These are phyloP conservation scores for Alloteropsis semialata DNA, from an alignment of 176 grass and related monocot species.

Conservation along the genomic window DNA sequence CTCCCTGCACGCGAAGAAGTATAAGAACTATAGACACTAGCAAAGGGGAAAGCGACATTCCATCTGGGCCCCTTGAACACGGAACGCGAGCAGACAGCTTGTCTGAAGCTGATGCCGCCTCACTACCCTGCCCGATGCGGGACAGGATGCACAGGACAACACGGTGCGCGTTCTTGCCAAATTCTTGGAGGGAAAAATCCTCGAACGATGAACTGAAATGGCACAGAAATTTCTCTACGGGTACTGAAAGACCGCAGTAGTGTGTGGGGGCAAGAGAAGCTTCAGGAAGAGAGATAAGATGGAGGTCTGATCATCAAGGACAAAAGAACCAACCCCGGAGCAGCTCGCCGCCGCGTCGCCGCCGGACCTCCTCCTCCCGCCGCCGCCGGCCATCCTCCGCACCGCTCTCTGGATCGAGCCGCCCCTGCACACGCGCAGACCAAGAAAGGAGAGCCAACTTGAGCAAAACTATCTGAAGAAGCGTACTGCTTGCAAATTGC, in stretches of 20 bases:
- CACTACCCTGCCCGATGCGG: background rate
- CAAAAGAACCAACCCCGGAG: slow-evolving; percentile 41
- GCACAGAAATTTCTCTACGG: background rate
- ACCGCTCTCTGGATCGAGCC: slow-evolving; percentile 71
- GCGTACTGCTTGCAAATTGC: background rate
- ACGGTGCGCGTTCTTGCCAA: background rate
- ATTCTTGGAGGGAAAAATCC: background rate
- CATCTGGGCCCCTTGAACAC: slow-evolving; percentile 35
- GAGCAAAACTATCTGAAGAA: background rate
- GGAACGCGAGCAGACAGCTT: slow-evolving; percentile 23
- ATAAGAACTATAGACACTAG: background rate
- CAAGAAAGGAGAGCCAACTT: background rate
- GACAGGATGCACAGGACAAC: background rate
- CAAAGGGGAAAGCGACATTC: slow-evolving; percentile 32
- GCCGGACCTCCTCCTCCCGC: slow-evolving; percentile 22
- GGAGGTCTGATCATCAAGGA: background rate
- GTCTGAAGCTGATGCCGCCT: slow-evolving; percentile 6
- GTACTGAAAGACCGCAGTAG: background rate
- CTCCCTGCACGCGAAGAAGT: no score
- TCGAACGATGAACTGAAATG: background rate
- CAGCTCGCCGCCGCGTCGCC: slow-evolving; percentile 39
- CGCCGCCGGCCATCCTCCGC: slow-evolving; percentile 47
- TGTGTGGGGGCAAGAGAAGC: background rate
- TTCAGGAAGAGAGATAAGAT: background rate
- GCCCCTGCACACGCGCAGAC: slow-evolving; percentile 47